These are phyloP conservation scores for Alternaria gaisen DNA, from an alignment of 2,329 filamentous ascomycete genomes.

Conservation along the genomic window DNA sequence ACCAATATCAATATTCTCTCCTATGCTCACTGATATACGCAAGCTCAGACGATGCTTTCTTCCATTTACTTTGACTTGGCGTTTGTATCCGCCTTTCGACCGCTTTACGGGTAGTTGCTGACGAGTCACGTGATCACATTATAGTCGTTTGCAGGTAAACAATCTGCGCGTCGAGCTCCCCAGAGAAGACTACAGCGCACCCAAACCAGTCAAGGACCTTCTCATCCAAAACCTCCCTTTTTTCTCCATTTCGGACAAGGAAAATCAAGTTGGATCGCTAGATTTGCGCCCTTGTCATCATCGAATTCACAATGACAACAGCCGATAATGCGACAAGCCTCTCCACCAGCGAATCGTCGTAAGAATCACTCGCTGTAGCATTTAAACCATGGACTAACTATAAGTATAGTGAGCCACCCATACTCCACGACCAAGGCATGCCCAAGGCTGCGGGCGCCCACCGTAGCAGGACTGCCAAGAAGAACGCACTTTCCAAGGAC, in stretches of 20 bases:
- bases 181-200: background rate
- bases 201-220: background rate
- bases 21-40: no score
- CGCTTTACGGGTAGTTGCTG: background rate
- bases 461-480: background rate
- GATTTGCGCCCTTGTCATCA: background rate
- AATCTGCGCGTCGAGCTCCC: background rate
- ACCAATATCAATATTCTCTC: background rate
- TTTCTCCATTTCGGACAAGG: background rate
- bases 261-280: background rate
- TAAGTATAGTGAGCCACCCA: background rate
- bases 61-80: background rate
- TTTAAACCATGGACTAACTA: background rate
- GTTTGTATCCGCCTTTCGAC: background rate
- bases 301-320: background rate
- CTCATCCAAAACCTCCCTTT: background rate
- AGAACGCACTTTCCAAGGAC: background rate
- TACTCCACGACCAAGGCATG: background rate
- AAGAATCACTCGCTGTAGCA: background rate
- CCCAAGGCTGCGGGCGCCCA: background rate
- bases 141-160: slow-evolving; percentile 6
- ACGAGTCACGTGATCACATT: background rate
- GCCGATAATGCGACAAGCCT: background rate
- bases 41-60: background rate
- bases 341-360: background rate